Evolutionary conservation across 441 rosid species (phyloP), one percentile per base, ranked within the genome.

Genomic region (Adansonia madagascariensis): DNA sequence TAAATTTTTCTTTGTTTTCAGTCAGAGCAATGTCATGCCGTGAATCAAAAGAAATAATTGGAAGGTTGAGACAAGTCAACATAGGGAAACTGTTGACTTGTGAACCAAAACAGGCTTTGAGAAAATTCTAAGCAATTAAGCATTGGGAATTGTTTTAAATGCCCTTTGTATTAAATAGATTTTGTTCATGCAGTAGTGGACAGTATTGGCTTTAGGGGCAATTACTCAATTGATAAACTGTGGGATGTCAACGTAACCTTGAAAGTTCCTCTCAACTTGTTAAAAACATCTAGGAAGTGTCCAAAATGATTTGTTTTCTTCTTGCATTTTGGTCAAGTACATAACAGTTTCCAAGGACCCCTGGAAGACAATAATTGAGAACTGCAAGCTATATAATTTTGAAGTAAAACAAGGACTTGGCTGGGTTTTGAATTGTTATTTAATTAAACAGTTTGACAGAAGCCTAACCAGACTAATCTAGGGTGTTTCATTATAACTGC

Each of bases 61-160:
- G 57, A 71, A 20, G 55, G 22, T 27, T 17, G 75, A 44, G 31
- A 77, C n/a, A 73, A 39, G 68, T 61, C 62, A 68, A 61, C 41
- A 14, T 4, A 27, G 6, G 55, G 70, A 61, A 1, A 6, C 35
- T 12, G 27, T 46, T 43, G 71, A 76, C 55, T 59, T 24, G 18
- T 70, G 60, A 75, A 62, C 60, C 57, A 47, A 31, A 49, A 75
- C 63, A 24, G 20, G 4, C 4, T 46, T 1, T 35, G 7, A 10
- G 71, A 50, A 64, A 75, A 6, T 49, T 75, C 59, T 15, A 44
- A 22, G 60, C 0, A 50, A 24, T 27, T 44, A 44, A 12, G 4
- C 22, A 3, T 3, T 52, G 61, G 27, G 47, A 65, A 65, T n/a
- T 41, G 49, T 41, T n/a, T 8, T 8, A 65, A 65, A 41, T n/a